Evolutionary conservation across 768 basidiomycete species (phyloP), one percentile per base, ranked within the genome.

Genomic region (Pleurotus ostreatus): DNA sequence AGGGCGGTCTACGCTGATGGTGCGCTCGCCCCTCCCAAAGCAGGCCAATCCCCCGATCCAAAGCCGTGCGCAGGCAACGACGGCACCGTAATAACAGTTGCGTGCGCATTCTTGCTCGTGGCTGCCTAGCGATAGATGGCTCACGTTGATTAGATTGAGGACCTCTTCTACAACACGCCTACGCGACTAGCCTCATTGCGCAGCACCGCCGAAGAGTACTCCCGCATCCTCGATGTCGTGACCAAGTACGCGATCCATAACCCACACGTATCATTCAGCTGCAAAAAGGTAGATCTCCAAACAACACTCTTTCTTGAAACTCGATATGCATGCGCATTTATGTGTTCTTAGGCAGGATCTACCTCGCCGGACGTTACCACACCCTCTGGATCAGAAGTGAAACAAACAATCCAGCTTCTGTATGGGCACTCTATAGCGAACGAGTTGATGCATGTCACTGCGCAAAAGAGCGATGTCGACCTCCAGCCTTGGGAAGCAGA

Each of bases 171-270:
- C 70, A 97, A 96, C 61, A 92, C 86, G 0, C 93, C 94, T 0
- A 85, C 88, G 2, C 88, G 97, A 46, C 80, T 95, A 20, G 85
- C 91, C 2, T 89, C 94, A 1, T 77, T 98, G 55, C 85, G 89
- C 37, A 88, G 84, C 56, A 72, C 87, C 3, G 89, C 93, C 2
- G 96, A 98, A 61, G 97, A 99, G 66, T 98, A 96, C 68, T 80
- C 85, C 4, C 82, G 92, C 34, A 94, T 98, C 43, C 77, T 98
- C 2, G 92, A 96, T 59, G 91, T 98, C 8, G 77, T 98, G 23
- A 92, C 91, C 2, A 90, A 88, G 59, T 99, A 99, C 66, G 93
- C 97, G 0, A 78, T 95, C 8, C 97, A 99, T 68, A 98, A 99
- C 66, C 83, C 96, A 0, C 82, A 80, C 9, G 84, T 94, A 2